Percentiles rank a stretch among this genome's conserved stretches.
Evolutionary conservation across 441 rosid genomes (phyloP).

Genomic region (Dalechampia spathulata): DNA sequence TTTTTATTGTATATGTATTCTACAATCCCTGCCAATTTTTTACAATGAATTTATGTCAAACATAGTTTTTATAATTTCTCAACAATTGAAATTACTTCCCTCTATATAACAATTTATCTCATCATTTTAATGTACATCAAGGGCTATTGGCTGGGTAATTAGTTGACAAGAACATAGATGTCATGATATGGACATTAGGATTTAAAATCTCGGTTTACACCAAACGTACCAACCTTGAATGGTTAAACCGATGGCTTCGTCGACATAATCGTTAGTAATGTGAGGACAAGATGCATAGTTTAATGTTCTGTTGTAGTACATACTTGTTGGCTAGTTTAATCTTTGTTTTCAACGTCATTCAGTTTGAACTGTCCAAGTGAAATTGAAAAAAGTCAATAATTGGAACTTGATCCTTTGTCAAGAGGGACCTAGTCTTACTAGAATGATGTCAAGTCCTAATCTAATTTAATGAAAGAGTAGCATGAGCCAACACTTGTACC

Average conservation of each 20-base stretch:
- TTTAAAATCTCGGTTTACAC: background rate
- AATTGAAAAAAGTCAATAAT: background rate
- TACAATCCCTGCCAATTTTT: too few relatives aligned
- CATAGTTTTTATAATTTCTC: too few relatives aligned
- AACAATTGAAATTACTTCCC: background rate
- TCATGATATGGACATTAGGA: background rate
- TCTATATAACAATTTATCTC: background rate
- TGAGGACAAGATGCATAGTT: background rate
- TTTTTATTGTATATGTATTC: too few relatives aligned
- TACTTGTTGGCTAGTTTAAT: background rate
- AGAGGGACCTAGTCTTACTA: background rate
- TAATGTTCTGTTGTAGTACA: background rate
- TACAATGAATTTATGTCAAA: too few relatives aligned
- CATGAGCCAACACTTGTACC: background rate
- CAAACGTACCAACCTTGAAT: conserved; percentile 3
- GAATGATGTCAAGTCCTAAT: background rate
- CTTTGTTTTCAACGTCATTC: background rate
- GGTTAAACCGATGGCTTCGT: conserved; percentile 3
- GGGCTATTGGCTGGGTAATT: background rate
- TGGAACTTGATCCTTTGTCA: background rate
- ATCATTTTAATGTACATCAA: background rate
- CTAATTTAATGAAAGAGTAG: background rate
- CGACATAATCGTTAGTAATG: background rate
- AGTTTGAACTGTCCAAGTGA: background rate
- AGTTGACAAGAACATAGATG: background rate